A percentile compares a stretch with the other conserved stretches of the same genome.
Conservation (phyloP, 768 basidiomycete genomes). For the Suillus subalutaceus region DNA sequence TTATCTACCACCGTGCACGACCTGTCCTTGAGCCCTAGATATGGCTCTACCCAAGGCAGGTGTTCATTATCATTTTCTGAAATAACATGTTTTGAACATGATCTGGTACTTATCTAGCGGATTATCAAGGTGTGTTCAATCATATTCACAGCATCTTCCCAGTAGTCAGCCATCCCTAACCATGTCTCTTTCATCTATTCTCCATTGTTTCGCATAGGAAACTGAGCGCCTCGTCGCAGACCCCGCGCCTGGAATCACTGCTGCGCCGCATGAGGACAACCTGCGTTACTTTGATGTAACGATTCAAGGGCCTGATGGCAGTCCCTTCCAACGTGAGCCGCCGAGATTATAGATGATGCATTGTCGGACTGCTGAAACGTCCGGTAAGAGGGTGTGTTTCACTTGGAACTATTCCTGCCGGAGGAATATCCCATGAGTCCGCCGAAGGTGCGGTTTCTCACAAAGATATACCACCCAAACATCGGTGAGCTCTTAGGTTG, state of each 20-base stretch:
- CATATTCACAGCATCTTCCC: constrained; percentile 20
- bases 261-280: constrained; percentile 95
- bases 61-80: not conserved
- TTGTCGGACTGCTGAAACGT: constrained; percentile 10
- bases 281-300: constrained; percentile 98
- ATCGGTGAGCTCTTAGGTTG: constrained; percentile 70
- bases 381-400: constrained; percentile 81
- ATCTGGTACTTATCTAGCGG: constrained; percentile 36
- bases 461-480: constrained; percentile 99
- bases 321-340: constrained; percentile 85
- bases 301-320: constrained; percentile 92
- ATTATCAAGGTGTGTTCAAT: constrained; percentile 52
- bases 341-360: constrained; percentile 4
- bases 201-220: constrained; percentile 60
- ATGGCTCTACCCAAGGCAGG: constrained; percentile 43
- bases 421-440: constrained; percentile 99
- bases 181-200: constrained; percentile 18
- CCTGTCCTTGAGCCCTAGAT: constrained; percentile 18
- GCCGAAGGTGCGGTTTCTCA: constrained; percentile 96
- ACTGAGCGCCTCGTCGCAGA: constrained; percentile 96
- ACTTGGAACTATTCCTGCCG: constrained; percentile 95
- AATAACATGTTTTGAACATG: constrained; percentile 11
- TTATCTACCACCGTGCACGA: constrained; percentile 18
- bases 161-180: constrained; percentile 20
- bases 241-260: constrained; percentile 97